Evolutionary conservation across 2,329 filamentous ascomycete species (phyloP), one percentile per base, ranked within the genome.

Genomic region (Metarhizium sp.): DNA sequence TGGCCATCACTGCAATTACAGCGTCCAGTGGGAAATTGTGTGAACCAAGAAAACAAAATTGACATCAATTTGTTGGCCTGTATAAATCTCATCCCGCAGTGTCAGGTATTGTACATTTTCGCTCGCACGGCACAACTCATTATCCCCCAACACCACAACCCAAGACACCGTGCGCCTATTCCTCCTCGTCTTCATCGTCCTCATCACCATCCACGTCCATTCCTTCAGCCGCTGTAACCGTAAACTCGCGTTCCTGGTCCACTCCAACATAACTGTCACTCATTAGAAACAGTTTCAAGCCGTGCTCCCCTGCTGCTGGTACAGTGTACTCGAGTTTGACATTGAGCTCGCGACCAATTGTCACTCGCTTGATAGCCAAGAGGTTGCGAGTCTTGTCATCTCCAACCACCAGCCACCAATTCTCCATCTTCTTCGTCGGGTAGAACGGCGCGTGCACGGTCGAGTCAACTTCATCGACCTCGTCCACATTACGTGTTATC

Each of bases 391-490:
- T 90, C 69, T 84, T 87, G 74, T 96, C 91, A 63, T 97, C 92
- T 34, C 92, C 92, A 38, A 99, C 90, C 20, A 99, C 90, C 55
- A 99, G 75, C 94, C 94, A 99, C 92, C 92, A 99, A 68, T 94
- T 96, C 78, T 99, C 94, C 76, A 90, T 87, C 79, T 99, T 99
- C 71, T 87, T 87, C 51, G 72, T 78, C 1, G 94, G 92, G 69
- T 94, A 99, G 78, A 97, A 99, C 0, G 94, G 94, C 52, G 92
- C 92, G 68, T 97, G 92, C 2, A 97, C 95, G 1, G 85, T 86
- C 2, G 87, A 82, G 68, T 96, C 90, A 16, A 88, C 81, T 60
- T 89, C 86, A 25, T 81, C 76, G 13, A 77, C 76, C 53, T 84
- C 82, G 53, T 86, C 86, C 5, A 92, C 75, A 64, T 95, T 91